Conservation (phyloP, 495 filamentous ascomycete genomes). For the Lentithecium fluviatile region DNA sequence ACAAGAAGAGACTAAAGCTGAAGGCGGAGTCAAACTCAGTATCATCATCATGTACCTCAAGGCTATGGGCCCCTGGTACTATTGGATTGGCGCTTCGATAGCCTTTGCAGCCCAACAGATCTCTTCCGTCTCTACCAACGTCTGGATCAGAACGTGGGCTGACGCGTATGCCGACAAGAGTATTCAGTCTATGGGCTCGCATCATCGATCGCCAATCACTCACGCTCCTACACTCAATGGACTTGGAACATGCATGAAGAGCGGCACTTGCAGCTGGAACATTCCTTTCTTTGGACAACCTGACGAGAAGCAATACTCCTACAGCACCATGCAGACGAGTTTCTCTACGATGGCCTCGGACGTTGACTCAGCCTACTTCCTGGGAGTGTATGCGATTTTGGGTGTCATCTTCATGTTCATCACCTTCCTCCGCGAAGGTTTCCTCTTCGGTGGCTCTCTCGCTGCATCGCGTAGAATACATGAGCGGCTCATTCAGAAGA, state of each 20-base stretch:
- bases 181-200: slow-evolving; percentile 27
- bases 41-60: slow-evolving; percentile 80
- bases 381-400: slow-evolving; percentile 77
- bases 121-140: slow-evolving; percentile 75
- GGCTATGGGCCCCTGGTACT: slow-evolving; percentile 93
- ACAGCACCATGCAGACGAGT: slow-evolving; percentile 15
- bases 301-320: slow-evolving; percentile 12
- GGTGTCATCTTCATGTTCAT: slow-evolving; percentile 70
- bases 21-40: slow-evolving; percentile 79
- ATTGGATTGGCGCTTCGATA: slow-evolving; percentile 72
- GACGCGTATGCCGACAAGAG: slow-evolving; percentile 53
- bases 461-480: slow-evolving; percentile 87
- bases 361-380: slow-evolving; percentile 80
- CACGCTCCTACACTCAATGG: slow-evolving; percentile 40
- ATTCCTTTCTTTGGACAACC: slow-evolving; percentile 33
- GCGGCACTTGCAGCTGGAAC: slow-evolving; percentile 47
- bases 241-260: slow-evolving; percentile 41
- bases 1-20: slow-evolving; percentile 69
- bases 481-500: slow-evolving; percentile 68
- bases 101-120: slow-evolving; percentile 81
- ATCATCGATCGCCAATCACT: slow-evolving; percentile 40
- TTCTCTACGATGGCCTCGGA: slow-evolving; percentile 42
- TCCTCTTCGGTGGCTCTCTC: slow-evolving; percentile 90
- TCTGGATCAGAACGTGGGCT: slow-evolving; percentile 94
- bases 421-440: slow-evolving; percentile 74